A percentile compares a stretch with the other conserved stretches of the same genome.
phyloP scores from a whole-genome alignment of 805 yeast genomes.

The Candida loeiensis region DNA sequence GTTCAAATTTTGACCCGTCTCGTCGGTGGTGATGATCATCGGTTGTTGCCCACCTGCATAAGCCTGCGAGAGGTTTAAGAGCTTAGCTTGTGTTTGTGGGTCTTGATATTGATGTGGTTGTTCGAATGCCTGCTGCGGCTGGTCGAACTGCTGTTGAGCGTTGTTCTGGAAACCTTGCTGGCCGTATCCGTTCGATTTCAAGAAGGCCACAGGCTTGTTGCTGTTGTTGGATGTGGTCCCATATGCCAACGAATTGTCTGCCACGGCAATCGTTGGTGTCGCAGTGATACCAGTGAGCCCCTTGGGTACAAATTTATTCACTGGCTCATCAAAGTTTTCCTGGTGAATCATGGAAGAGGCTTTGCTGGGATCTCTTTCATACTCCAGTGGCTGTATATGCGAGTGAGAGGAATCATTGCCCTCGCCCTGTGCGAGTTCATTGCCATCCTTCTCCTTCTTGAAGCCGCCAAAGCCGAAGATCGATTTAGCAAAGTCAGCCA shows the following conservation, averaged over 20 bases:
- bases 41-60: slow-evolving; percentile 18
- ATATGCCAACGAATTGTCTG: slow-evolving; percentile 58
- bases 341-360: slow-evolving; percentile 2
- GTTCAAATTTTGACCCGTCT: slow-evolving; percentile 33
- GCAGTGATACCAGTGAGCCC: slow-evolving; percentile 34
- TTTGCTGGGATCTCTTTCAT: not conserved
- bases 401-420: slow-evolving; percentile 8
- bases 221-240: slow-evolving; percentile 51
- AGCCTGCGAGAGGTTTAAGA: slow-evolving; percentile 10
- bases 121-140: slow-evolving; percentile 7
- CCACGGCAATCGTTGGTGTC: slow-evolving; percentile 64
- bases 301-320: slow-evolving; percentile 32
- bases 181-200: slow-evolving; percentile 15
- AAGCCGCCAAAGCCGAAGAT: slow-evolving; percentile 40
- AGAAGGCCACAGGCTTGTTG: slow-evolving; percentile 20
- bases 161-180: slow-evolving; percentile 6
- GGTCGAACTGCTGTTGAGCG: slow-evolving; percentile 8
- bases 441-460: slow-evolving; percentile 21
- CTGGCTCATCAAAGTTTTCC: slow-evolving; percentile 5
- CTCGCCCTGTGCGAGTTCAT: slow-evolving; percentile 13
- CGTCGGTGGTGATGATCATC: slow-evolving; percentile 39
- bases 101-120: slow-evolving; percentile 13
- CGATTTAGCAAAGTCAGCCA: slow-evolving; percentile 46
- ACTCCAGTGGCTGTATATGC: not conserved
- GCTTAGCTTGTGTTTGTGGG: slow-evolving; percentile 4